Conservation (phyloP, 495 filamentous ascomycete genomes). For the Neurospora sp. region DNA sequence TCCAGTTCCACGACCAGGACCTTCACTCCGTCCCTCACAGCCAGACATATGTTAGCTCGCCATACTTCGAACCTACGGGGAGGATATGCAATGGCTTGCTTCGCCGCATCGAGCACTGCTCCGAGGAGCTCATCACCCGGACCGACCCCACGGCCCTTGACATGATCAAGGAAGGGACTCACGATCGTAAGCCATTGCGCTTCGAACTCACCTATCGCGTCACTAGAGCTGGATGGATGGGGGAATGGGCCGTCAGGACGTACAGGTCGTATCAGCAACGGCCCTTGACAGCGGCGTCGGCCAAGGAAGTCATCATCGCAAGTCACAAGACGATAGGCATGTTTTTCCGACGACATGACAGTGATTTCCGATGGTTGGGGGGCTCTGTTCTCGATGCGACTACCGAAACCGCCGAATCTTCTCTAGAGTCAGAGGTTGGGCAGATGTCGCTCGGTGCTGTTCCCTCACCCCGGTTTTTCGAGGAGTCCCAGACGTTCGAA, state of each 20-base stretch:
- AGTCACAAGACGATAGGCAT: slow-evolving; percentile 34
- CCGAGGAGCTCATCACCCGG: slow-evolving; percentile 36
- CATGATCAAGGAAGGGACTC: slow-evolving; percentile 20
- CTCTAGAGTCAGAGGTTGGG: slow-evolving; percentile 19
- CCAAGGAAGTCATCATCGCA: slow-evolving; percentile 33
- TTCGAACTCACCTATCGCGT: slow-evolving; percentile 36
- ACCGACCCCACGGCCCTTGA: slow-evolving; percentile 37
- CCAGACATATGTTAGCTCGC: slow-evolving; percentile 31
- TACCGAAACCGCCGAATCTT: slow-evolving; percentile 18
- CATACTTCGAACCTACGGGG: slow-evolving; percentile 27
- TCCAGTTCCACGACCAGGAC: slow-evolving; percentile 34
- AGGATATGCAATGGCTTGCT: slow-evolving; percentile 32
- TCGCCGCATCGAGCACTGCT: slow-evolving; percentile 37
- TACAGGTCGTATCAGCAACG: slow-evolving; percentile 37
- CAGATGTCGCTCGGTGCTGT: slow-evolving; percentile 29
- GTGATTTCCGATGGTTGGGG: slow-evolving; percentile 33
- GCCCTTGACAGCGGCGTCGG: slow-evolving; percentile 24
- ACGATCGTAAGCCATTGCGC: slow-evolving; percentile 29
- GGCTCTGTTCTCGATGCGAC: slow-evolving; percentile 24
- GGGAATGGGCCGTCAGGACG: slow-evolving; percentile 34
- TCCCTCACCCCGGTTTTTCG: slow-evolving; percentile 30
- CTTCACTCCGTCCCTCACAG: slow-evolving; percentile 24
- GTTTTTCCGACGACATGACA: slow-evolving; percentile 35
- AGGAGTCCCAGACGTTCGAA: slow-evolving; percentile 33
- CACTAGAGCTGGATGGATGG: slow-evolving; percentile 21